Evolutionary conservation across 495 filamentous ascomycete species (phyloP).

Genomic region (Neurospora terricola): DNA sequence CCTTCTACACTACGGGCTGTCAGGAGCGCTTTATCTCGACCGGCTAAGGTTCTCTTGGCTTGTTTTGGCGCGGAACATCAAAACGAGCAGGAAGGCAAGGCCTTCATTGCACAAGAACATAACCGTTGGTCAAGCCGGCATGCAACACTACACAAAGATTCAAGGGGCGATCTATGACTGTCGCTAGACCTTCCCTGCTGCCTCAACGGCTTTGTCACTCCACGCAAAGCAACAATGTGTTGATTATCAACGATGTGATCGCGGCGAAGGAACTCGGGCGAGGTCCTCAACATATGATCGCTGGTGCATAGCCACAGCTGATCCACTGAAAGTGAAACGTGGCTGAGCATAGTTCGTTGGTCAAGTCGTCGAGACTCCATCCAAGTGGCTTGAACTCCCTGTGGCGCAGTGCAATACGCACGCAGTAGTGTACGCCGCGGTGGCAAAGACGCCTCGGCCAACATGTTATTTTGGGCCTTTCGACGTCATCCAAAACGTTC

Average conservation of each 20-base stretch:
- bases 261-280: background rate
- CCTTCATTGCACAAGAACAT: background rate
- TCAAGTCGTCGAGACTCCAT: background rate
- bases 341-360: background rate
- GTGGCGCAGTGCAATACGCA: background rate
- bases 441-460: background rate
- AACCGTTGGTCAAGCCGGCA: background rate
- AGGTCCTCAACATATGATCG: background rate
- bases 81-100: constrained; percentile 8
- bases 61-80: constrained; percentile 3
- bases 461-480: background rate
- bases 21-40: background rate
- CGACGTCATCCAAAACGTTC: background rate
- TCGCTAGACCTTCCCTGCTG: constrained; percentile 1
- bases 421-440: background rate
- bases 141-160: background rate
- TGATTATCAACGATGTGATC: background rate
- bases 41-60: background rate
- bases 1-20: background rate
- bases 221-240: background rate
- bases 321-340: background rate
- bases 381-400: background rate
- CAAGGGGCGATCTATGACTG: constrained; percentile 5
- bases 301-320: background rate
- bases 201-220: constrained; percentile 18